Conservation (phyloP, 306 rosid species). For the Begonia masoniana region DNA sequence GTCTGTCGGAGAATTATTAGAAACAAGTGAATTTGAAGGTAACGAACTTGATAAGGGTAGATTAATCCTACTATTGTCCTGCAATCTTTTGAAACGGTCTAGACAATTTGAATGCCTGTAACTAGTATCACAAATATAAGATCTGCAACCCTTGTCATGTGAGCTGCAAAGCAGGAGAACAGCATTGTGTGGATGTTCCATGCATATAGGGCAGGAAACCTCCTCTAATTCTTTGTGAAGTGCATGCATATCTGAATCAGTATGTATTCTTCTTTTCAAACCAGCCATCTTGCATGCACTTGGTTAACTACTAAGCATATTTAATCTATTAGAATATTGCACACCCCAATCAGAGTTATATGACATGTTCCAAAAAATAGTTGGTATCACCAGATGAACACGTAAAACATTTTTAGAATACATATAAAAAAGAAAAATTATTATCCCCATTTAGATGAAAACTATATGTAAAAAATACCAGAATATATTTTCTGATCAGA, state of each 20-base stretch:
- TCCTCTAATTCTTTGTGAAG: conserved; percentile 98
- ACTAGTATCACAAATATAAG: conserved; percentile 93
- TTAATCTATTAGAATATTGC: conserved; percentile 47
- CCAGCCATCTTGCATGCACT: conserved; percentile 95
- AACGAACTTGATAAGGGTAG: conserved; percentile 55
- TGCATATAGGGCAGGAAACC: conserved; percentile 95
- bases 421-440: too few species aligned
- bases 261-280: conserved; percentile 86
- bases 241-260: conserved; percentile 77
- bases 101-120: conserved; percentile 96
- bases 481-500: too few species aligned
- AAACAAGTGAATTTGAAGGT: conserved; percentile 39
- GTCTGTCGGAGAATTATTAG: conserved; percentile 47
- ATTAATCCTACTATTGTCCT: conserved; percentile 44
- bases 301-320: conserved; percentile 77
- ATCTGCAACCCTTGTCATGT: conserved; percentile 92
- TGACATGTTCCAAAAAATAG: background rate
- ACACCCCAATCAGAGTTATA: conserved; percentile 11
- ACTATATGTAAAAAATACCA: too few species aligned
- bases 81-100: conserved; percentile 83
- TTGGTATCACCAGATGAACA: background rate
- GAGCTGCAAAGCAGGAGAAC: conserved; percentile 97
- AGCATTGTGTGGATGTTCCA: conserved; percentile 99
- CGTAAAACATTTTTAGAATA: background rate
- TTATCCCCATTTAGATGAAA: too few species aligned